Base-by-base conservation (phyloP, 192 early-diverging fungal species). In the Entomortierella parvispora region DNA sequence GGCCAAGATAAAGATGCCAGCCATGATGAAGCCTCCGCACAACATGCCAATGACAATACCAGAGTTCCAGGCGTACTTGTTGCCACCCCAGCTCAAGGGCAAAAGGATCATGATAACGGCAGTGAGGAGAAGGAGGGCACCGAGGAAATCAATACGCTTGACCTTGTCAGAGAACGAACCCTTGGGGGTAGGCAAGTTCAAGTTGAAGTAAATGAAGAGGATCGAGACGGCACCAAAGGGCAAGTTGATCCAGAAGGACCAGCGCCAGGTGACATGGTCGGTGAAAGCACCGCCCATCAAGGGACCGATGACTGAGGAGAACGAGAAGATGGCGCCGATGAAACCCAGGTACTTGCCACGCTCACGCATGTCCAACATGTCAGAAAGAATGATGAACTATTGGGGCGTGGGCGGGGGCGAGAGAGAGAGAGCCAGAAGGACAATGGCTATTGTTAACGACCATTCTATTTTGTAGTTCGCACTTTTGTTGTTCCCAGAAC, bases 261-360 rank as follows among this genome's bases (percentile, higher is more conserved):
- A 93, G n/a, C 87, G 83, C 92, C 92, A 93, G 4, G 82, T 83
- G 9, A 85, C 60, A 53, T 87, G 78, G 26, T 92, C 90, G 0
- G 87, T 80, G 58, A 93, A 91, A 9, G 84, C 84, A 22, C 92
- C 92, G 47, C 92, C 92, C 31, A 88, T 29, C 3, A 93, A 61
- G 0, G 91, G 91, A 8, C 92, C 92, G 23, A 89, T 66, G 5
- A 92, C 85, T 42, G 84, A 87, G 0, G 90, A 85, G 11, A 92
- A 53, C 0, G 86, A 86, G 65, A 82, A 91, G 33, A 89, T 82
- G 33, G 81, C 86, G 8, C 86, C 85, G 14, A 89, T 67, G 8
- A 89, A 72, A 37, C 86, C 83, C 79, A 90, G 85, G 59, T 89
- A 92, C 32, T 86, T 80, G 20, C 89, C 87, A 9, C 91, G 86